Base-by-base conservation (phyloP, 192 early-diverging fungal genomes). In the Endogone sp. region DNA sequence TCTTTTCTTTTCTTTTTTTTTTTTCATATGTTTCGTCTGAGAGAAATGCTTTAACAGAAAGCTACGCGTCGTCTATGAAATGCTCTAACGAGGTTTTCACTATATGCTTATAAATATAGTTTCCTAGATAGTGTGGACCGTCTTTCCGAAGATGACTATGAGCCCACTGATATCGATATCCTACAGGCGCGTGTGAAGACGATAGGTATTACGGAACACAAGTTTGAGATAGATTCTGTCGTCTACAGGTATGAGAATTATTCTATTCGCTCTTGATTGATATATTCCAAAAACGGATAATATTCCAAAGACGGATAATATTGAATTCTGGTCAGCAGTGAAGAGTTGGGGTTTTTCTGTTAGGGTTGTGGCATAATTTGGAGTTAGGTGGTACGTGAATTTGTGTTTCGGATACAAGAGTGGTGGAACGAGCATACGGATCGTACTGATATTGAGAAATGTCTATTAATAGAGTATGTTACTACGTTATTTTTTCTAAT, bases 151-250 rank as follows among this genome's bases (percentile, higher is more conserved):
- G 63, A 69, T 31, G 73, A 80, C 10, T 92, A 88, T 69, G 26
- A 75, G 10, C 91, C 90, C 3, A 85, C 83, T 27, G 86, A 89
- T 61, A 78, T 85, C 31, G 91, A 92, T 74, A 91, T 92, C 55
- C 72, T 92, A 22, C 79, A 82, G 63, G 81, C 88, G 20, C 80
- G 91, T 64, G 82, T 91, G 24, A 85, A 86, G 76, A 92, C 91
- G 20, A 71, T 88, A 22, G 85, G 83, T 29, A 89, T 92, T n/a
- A 84, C 86, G 8, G 91, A 92, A 70, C 87, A 83, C 30, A 68
- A 77, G 59, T 88, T 92, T 55, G 72, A 84, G 66, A 88, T 92
- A 54, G 78, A 88, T 29, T 76, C 73, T 8, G 76, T 84, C 16
- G 81, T 76, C 44, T 82, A 79, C 67, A 77, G 73, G 81, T 82